Base-by-base conservation (phyloP, 2,329 filamentous ascomycete species). In the Penicillium polonicum region DNA sequence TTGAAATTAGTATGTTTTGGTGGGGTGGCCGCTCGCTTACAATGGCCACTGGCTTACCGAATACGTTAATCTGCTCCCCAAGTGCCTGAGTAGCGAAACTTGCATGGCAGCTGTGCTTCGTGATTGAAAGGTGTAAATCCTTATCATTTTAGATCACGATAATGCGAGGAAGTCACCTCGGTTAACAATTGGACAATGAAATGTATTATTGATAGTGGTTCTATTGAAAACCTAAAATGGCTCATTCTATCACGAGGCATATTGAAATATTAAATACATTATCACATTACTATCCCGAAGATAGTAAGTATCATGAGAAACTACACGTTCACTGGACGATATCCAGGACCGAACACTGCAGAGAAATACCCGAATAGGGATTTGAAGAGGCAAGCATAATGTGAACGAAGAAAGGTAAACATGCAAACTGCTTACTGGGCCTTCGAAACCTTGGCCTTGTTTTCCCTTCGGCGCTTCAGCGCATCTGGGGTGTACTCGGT, bases 401-500 rank as follows among this genome's bases (percentile, higher is more conserved):
- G 29, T 35, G 33, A 9, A 48, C 6, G 33, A 39, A 48, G 13
- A 49, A 48, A 25, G 27, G 36, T 21, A 41, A 19, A 15, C 7
- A 41, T 17, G 27, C 19, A 35, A 48, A 38, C n/a, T 19, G 45
- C 33, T 45, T 48, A 72, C 57, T 72, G 66, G n/a, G 65, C 60
- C 58, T 74, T 74, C 44, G 53, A 33, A 9, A 46, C 51, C 19
- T 58, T 65, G 25, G 54, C 52, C 61, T 74, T 76, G 53, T 73
- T 71, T 77, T 94, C 91, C 59, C 92, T 85, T 72, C 92, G 88
- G 72, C 83, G 85, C 86, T 92, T 92, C 68, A 89, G 84, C 41
- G 93, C 91, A 77, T 95, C 93, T 38, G 90, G 85, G 52, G 90
- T 91, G 63, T 91, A 91, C 83, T 99, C 93, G 61, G 94, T 99